Percentiles rank a stretch among this genome's conserved stretches.
Conservation (phyloP, 2,329 filamentous ascomycete genomes). For the Periconia sp. region DNA sequence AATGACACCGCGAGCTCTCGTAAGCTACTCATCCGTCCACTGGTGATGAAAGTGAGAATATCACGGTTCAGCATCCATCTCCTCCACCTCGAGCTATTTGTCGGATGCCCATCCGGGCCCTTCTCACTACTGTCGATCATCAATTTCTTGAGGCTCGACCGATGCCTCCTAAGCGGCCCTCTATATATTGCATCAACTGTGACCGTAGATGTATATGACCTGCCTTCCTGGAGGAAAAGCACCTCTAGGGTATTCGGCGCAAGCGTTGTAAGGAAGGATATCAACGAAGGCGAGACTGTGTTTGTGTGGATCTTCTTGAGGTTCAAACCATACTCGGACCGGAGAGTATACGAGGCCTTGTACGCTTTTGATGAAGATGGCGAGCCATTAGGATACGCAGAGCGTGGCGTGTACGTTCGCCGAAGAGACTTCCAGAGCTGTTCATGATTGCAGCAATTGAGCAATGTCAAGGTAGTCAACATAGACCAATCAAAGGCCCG, state of each 20-base stretch:
- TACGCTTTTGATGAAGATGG: conserved; percentile 44
- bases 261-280: conserved; percentile 76
- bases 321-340: conserved; percentile 56
- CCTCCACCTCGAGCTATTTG: conserved; percentile 59
- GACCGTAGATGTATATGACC: conserved; percentile 62
- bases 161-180: conserved; percentile 73
- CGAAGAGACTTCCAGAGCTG: conserved; percentile 76
- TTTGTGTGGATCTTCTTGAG: conserved; percentile 80
- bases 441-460: conserved; percentile 76
- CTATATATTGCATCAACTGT: conserved; percentile 74
- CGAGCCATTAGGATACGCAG: conserved; percentile 35
- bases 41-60: conserved; percentile 74
- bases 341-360: conserved; percentile 47
- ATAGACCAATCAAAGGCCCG: conserved; percentile 76
- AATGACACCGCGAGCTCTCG: conserved; percentile 75
- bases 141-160: conserved; percentile 72
- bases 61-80: conserved; percentile 75
- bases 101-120: conserved; percentile 49
- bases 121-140: conserved; percentile 74
- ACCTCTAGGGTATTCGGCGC: conserved; percentile 81
- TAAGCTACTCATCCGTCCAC: conserved; percentile 74
- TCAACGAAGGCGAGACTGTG: conserved; percentile 69
- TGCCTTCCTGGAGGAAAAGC: conserved; percentile 75
- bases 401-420: conserved; percentile 54
- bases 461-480: conserved; percentile 73